Base-by-base conservation (phyloP, 2,329 filamentous ascomycete species). In the Stachybotrys echinatus region DNA sequence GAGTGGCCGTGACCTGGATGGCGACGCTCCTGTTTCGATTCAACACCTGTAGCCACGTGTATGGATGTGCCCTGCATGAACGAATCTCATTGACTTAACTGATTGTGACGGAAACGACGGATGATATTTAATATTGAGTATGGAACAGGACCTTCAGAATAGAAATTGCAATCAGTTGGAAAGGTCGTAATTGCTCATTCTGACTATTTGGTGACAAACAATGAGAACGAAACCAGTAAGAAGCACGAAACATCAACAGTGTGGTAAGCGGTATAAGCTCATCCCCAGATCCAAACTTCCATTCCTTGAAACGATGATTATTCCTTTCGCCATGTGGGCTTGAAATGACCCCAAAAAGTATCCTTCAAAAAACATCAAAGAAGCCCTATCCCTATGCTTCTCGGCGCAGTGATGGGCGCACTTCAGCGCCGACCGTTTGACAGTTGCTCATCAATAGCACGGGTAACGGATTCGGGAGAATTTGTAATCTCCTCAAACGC, bases 401-500 rank as follows among this genome's bases (percentile, higher is more conserved):
- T 8, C 14, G 27, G 27, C 27, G 27, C 5, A 17, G 19, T 7
- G 14, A 2, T 43, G 6, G 23, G 39, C 7, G n/a, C 18, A 20
- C 6, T 19, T 14, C 21, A 43, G 21, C 40, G 40, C 4, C 40
- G 19, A 7, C 40, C 40, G 18, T 43, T 43, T 6, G 18, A 12
- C 40, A 21, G 14, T 43, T 19, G 22, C 19, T 43, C 40, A 21
- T 43, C 40, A 12, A 43, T 43, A 19, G 19, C 40, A 14, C 40
- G 40, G 44, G n/a, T 46, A 51, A 80, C 77, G 62, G 70, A 74
- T 18, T 80, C 78, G 3, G 72, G 70, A 19, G 87, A 82, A 55
- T 77, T 80, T 52, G 84, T 88, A 48, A 94, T 80, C 66, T 95
- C 88, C 60, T 95, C 89, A 65, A 91, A 95, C 39, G 79, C 85